Evolutionary conservation across 2,329 filamentous ascomycete species (phyloP).

Genomic region (Alternaria dauci): DNA sequence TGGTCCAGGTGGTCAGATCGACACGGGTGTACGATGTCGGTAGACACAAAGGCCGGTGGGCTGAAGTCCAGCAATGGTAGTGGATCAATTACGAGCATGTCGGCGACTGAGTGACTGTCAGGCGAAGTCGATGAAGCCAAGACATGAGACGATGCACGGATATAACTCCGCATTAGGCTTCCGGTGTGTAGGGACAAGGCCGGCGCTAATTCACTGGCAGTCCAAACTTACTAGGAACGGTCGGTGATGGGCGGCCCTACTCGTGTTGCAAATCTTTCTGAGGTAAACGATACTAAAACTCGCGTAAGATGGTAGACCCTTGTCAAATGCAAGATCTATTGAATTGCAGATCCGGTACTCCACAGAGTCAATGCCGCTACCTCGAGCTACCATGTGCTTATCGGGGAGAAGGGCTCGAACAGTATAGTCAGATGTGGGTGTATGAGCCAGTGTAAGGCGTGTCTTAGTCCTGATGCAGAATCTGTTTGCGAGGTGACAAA

Average conservation of each 20-base stretch:
- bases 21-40: neutral
- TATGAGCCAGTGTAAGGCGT: constrained; percentile 6
- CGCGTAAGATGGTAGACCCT: constrained; percentile 12
- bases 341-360: constrained; percentile 15
- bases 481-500: constrained; percentile 3
- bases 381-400: constrained; percentile 7
- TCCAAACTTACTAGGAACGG: constrained; percentile 9
- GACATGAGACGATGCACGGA: constrained; percentile 8
- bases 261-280: constrained; percentile 2
- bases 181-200: neutral
- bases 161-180: constrained; percentile 6
- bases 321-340: constrained; percentile 20
- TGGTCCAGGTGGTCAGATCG: constrained; percentile 7
- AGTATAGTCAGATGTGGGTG: neutral
- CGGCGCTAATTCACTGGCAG: constrained; percentile 3
- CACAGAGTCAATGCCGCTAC: constrained; percentile 7
- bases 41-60: constrained; percentile 15
- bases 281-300: constrained; percentile 7
- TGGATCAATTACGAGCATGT: constrained; percentile 17
- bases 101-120: constrained; percentile 21
- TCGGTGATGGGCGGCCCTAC: constrained; percentile 8
- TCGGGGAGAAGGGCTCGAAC: neutral
- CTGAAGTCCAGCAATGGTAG: constrained; percentile 14
- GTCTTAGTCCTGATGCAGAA: constrained; percentile 1
- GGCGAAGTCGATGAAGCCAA: constrained; percentile 19